Evolutionary conservation across 805 yeast species (phyloP).

Genomic region (Scheffersomyces stipitis): DNA sequence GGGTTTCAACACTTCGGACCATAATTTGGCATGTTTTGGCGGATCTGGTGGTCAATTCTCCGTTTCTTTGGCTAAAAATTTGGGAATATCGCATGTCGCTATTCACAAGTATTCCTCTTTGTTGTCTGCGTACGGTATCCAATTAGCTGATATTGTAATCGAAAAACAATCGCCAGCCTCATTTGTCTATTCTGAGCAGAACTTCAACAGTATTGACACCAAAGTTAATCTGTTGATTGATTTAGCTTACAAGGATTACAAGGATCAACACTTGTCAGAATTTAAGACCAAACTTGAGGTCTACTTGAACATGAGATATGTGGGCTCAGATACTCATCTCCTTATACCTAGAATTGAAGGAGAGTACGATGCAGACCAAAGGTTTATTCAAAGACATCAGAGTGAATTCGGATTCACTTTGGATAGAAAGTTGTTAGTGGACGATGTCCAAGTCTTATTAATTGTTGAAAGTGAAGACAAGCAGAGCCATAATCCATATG

Average conservation of each 20-base stretch:
- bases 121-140: slow-evolving; percentile 85
- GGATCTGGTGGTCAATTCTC: slow-evolving; percentile 96
- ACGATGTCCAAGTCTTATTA: slow-evolving; percentile 34
- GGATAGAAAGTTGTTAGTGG: slow-evolving; percentile 35
- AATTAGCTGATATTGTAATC: slow-evolving; percentile 56
- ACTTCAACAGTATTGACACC: slow-evolving; percentile 37
- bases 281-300: slow-evolving; percentile 54
- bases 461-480: slow-evolving; percentile 14
- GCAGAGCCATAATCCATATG: slow-evolving; percentile 15
- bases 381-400: slow-evolving; percentile 29
- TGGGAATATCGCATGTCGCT: slow-evolving; percentile 68
- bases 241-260: slow-evolving; percentile 39
- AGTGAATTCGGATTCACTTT: slow-evolving; percentile 38
- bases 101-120: slow-evolving; percentile 83
- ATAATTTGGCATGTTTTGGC: slow-evolving; percentile 80
- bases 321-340: slow-evolving; percentile 86
- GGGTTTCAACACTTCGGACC: slow-evolving; percentile 66
- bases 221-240: slow-evolving; percentile 47
- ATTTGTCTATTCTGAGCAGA: slow-evolving; percentile 16
- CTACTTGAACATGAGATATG: slow-evolving; percentile 74
- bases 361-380: slow-evolving; percentile 19
- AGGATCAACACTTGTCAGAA: slow-evolving; percentile 50
- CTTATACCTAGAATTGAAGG: slow-evolving; percentile 50
- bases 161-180: slow-evolving; percentile 40
- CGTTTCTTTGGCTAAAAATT: slow-evolving; percentile 65